These are phyloP conservation scores for Moesziomyces sp. DNA, from an alignment of 1,284 basidiomycete genomes.

Conservation along the genomic window DNA sequence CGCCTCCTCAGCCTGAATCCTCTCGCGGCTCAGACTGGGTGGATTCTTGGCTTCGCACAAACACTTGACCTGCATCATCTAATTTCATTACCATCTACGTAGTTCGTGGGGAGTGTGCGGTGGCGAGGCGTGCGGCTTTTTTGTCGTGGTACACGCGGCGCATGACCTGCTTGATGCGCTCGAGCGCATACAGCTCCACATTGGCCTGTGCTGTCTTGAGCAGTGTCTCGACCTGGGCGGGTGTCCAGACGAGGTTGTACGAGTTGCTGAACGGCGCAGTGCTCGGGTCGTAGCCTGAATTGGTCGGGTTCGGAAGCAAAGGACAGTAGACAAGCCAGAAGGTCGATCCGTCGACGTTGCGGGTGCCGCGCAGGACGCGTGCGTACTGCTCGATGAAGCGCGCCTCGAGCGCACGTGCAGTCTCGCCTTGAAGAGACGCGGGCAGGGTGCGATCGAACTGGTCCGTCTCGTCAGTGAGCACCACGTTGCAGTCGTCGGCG, in stretches of 20 bases:
- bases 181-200: conserved; percentile 46
- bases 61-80: conserved; percentile 5
- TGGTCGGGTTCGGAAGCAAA: conserved; percentile 51
- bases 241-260: conserved; percentile 65
- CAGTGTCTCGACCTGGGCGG: conserved; percentile 56
- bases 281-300: conserved; percentile 59
- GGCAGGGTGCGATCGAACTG: conserved; percentile 7
- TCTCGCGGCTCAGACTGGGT: conserved; percentile 18
- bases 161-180: conserved; percentile 37
- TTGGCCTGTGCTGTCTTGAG: conserved; percentile 51
- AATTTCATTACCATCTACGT: neutral
- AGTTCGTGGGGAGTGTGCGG: neutral
- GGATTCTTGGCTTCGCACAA: conserved; percentile 31
- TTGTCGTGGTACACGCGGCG: conserved; percentile 40
- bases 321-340: conserved; percentile 62
- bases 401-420: conserved; percentile 16
- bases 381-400: conserved; percentile 47
- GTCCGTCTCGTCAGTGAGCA: conserved; percentile 23
- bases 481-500: conserved; percentile 50
- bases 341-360: conserved; percentile 19
- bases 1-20: neutral
- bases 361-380: conserved; percentile 19
- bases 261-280: conserved; percentile 58
- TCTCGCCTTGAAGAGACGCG: neutral
- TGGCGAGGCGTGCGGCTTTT: conserved; percentile 29